Conservation (phyloP, 163 green algal genomes). For the Scenedesmus sp. region DNA sequence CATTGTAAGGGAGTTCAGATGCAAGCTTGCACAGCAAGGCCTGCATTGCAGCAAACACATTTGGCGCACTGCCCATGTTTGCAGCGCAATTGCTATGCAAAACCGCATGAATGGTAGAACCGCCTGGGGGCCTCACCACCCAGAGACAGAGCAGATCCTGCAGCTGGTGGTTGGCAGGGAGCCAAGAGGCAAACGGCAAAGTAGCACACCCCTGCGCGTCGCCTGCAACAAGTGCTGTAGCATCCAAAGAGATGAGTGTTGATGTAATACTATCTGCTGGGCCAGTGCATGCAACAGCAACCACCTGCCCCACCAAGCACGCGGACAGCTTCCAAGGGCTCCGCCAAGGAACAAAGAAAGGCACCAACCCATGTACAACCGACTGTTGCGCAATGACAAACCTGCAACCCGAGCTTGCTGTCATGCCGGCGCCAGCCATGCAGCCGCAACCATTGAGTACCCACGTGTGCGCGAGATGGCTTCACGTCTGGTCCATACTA, state of each 20-base stretch:
- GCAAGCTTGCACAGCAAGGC: too few relatives aligned
- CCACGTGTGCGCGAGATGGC: neutral
- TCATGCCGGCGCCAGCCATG: neutral
- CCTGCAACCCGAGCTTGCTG: neutral
- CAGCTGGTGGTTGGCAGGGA: too few relatives aligned
- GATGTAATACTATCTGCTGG: neutral
- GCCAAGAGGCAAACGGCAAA: too few relatives aligned
- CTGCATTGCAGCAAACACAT: neutral
- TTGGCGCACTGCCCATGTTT: too few relatives aligned
- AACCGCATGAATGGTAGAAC: too few relatives aligned
- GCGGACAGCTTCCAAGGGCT: neutral
- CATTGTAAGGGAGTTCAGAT: neutral
- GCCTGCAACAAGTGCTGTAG: neutral
- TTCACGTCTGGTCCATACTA: neutral
- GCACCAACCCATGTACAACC: neutral
- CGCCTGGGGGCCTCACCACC: too few relatives aligned
- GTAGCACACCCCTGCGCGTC: too few relatives aligned
- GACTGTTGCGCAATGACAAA: neutral
- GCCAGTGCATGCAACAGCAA: neutral
- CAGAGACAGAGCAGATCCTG: too few relatives aligned
- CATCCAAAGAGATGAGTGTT: too few relatives aligned
- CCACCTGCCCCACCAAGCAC: neutral
- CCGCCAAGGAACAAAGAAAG: neutral
- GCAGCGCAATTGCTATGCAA: too few relatives aligned
- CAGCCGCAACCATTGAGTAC: neutral